These are phyloP conservation scores for Tetrapyrgos nigripes DNA, from an alignment of 1,284 basidiomycete genomes.

Conservation along the genomic window DNA sequence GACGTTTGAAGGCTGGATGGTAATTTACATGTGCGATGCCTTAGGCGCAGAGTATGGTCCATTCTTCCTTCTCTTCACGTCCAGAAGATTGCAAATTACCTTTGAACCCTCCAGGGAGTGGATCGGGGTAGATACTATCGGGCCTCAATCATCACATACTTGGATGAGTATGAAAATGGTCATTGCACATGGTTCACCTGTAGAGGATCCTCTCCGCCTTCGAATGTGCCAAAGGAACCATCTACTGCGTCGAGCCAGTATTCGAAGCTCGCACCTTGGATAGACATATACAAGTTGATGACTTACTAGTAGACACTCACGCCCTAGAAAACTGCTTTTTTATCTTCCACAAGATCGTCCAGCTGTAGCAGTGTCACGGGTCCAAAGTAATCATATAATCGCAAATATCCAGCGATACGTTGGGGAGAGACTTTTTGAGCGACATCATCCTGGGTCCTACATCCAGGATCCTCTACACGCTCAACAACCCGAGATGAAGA, in stretches of 20 bases:
- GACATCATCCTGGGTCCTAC: constrained; percentile 36
- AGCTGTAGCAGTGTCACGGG: constrained; percentile 53
- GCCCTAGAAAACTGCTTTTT: neutral
- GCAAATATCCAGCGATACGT: constrained; percentile 45
- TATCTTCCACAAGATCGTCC: constrained; percentile 50
- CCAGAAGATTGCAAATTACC: too few species aligned
- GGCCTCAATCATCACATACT: neutral
- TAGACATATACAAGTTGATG: neutral
- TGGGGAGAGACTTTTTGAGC: constrained; percentile 22
- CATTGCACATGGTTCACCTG: too few species aligned
- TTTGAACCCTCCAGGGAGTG: constrained; percentile 22
- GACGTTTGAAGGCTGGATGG: too few species aligned
- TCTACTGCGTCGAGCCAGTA: constrained; percentile 48
- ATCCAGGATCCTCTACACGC: constrained; percentile 29
- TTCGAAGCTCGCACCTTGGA: constrained; percentile 39
- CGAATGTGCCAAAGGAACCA: constrained; percentile 59
- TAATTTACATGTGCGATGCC: too few species aligned
- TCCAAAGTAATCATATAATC: constrained; percentile 49
- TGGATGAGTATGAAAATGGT: neutral
- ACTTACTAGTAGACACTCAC: neutral
- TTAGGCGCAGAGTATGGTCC: too few species aligned
- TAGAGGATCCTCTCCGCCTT: constrained; percentile 63
- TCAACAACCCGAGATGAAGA: constrained; percentile 15
- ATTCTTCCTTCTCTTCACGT: too few species aligned
- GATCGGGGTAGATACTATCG: constrained; percentile 34